These are phyloP conservation scores for Sergeia podlipaevii DNA, from an alignment of 208 protist species.

Conservation along the genomic window DNA sequence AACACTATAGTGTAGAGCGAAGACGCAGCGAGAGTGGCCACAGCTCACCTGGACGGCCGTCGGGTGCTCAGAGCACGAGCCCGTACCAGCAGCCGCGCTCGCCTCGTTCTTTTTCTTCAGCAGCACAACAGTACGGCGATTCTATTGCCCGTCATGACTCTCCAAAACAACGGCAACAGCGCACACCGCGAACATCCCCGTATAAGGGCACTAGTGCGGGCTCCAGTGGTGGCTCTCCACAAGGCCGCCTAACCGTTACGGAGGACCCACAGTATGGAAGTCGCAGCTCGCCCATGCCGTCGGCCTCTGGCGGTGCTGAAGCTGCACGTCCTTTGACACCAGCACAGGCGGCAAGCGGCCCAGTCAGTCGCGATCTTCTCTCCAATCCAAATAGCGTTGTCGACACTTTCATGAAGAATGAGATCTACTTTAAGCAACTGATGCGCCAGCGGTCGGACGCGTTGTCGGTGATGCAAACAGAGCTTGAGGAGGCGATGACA, in stretches of 20 bases:
- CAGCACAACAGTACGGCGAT: not conserved
- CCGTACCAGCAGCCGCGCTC: no score
- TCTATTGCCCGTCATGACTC: not conserved
- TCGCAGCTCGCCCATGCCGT: no score
- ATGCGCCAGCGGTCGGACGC: slow-evolving; percentile 60
- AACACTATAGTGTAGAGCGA: not conserved
- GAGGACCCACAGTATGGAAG: no score
- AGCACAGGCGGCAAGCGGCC: slow-evolving; percentile 16
- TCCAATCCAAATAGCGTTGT: slow-evolving; percentile 55
- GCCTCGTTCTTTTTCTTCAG: no score
- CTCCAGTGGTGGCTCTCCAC: no score
- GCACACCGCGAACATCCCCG: not conserved
- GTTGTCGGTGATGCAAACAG: slow-evolving; percentile 46
- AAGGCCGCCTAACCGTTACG: no score
- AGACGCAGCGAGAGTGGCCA: not conserved
- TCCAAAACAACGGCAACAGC: not conserved
- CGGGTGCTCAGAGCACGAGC: not conserved
- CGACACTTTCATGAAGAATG: slow-evolving; percentile 81
- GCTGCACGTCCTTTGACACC: slow-evolving; percentile 18
- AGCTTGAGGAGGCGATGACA: slow-evolving; percentile 56
- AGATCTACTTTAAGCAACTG: slow-evolving; percentile 81
- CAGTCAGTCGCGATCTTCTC: slow-evolving; percentile 26
- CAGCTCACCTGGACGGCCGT: not conserved
- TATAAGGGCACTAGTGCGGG: no score
- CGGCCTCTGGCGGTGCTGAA: no score